Evolutionary conservation across 192 early-diverging fungal genomes (phyloP).

Genomic region (Podochytrium sp.): DNA sequence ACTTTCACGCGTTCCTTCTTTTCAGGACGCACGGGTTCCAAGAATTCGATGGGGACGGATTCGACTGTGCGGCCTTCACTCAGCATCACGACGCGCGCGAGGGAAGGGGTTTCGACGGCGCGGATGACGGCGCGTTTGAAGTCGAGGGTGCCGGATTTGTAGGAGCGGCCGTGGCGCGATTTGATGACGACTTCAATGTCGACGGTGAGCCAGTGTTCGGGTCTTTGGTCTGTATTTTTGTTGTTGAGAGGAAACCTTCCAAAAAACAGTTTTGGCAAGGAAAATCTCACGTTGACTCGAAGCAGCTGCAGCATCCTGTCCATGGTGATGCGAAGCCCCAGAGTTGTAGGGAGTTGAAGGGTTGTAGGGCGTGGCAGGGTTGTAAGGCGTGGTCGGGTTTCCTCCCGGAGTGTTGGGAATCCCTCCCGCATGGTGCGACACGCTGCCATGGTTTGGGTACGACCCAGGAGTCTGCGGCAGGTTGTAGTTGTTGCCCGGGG

Average conservation of each 20-base stretch:
- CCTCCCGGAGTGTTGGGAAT: constrained; percentile 15
- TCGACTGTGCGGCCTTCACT: background rate
- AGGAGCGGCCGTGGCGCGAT: constrained; percentile 1
- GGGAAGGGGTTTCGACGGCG: constrained; percentile 6
- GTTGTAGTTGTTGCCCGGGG: constrained; percentile 19
- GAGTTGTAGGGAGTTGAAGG: constrained; percentile 35
- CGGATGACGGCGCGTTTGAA: constrained; percentile 27
- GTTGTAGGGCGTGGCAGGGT: constrained; percentile 36
- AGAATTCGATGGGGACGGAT: constrained; percentile 18
- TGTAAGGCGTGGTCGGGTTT: constrained; percentile 31
- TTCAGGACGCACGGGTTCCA: constrained; percentile 31
- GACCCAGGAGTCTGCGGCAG: constrained; percentile 35
- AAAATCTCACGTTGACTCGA: background rate
- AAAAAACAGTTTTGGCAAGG: background rate
- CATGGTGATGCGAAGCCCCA: constrained; percentile 6
- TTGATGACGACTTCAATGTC: constrained; percentile 38
- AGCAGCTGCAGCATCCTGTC: background rate
- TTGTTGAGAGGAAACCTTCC: background rate
- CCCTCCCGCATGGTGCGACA: background rate
- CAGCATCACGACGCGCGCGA: constrained; percentile 16
- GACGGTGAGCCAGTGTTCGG: constrained; percentile 27
- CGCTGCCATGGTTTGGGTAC: constrained; percentile 31
- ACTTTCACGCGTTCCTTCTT: constrained; percentile 42
- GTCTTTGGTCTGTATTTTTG: constrained; percentile 11
- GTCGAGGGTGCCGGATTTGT: constrained; percentile 26